Conservation (phyloP, 345 rosid genomes). For the Leavenworthia alabamica region DNA sequence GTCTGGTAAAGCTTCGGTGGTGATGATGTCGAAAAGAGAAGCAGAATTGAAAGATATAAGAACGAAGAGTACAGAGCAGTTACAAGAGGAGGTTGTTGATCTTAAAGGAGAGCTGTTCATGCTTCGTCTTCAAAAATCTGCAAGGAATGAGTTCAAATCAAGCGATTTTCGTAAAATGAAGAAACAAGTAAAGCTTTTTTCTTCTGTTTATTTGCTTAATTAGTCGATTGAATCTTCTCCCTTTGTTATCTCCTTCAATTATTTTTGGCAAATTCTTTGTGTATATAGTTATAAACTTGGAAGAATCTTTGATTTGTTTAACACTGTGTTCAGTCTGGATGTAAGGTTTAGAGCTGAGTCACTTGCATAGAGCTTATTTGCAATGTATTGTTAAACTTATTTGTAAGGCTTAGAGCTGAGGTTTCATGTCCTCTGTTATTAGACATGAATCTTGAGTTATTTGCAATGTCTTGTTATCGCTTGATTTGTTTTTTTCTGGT, state of each 20-base stretch:
- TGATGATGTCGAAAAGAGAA: conserved; percentile 79
- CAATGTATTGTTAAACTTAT: neutral
- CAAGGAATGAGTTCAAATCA: conserved; percentile 82
- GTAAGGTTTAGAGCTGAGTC: too few species aligned
- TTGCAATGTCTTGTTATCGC: neutral
- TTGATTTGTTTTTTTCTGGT: neutral
- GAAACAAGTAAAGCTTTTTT: conserved; percentile 56
- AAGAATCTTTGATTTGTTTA: too few species aligned
- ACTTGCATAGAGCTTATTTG: neutral
- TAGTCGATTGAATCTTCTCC: neutral
- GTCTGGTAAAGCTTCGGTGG: conserved; percentile 31
- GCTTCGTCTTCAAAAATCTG: conserved; percentile 81
- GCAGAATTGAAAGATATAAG: conserved; percentile 77
- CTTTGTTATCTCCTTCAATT: too few species aligned
- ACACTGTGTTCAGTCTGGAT: too few species aligned
- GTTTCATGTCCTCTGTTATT: neutral
- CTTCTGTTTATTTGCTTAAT: too few species aligned
- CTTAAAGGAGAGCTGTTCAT: conserved; percentile 93
- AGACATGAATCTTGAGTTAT: neutral
- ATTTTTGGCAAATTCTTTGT: too few species aligned
- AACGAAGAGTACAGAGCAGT: conserved; percentile 57
- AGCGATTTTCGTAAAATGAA: conserved; percentile 85
- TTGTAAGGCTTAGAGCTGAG: too few species aligned
- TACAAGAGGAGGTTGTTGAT: conserved; percentile 77
- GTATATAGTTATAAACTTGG: too few species aligned